Conservation (phyloP, 1,139 yeast genomes). For the Sugiyamaella grinbergsii region DNA sequence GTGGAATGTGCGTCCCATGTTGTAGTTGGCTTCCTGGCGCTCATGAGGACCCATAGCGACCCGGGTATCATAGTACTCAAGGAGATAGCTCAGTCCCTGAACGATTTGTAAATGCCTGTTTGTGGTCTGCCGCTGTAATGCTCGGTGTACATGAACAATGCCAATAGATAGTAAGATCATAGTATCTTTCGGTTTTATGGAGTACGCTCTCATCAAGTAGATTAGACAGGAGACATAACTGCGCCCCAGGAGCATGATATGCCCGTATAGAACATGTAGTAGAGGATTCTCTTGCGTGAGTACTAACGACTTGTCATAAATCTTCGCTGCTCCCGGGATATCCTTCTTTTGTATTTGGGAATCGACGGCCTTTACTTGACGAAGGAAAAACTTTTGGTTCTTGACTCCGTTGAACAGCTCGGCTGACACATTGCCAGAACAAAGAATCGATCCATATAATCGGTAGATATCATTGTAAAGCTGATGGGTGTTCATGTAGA, state of each 20-base stretch:
- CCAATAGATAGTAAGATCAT: slow-evolving; percentile 75
- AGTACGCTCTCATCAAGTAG: slow-evolving; percentile 56
- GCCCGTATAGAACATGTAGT: slow-evolving; percentile 74
- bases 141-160: slow-evolving; percentile 81
- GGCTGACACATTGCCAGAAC: slow-evolving; percentile 61
- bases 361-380: slow-evolving; percentile 89
- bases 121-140: slow-evolving; percentile 85
- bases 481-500: slow-evolving; percentile 65
- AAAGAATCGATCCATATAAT: slow-evolving; percentile 65
- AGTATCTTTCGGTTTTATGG: slow-evolving; percentile 63
- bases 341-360: slow-evolving; percentile 55
- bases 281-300: slow-evolving; percentile 59
- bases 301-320: slow-evolving; percentile 52
- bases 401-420: slow-evolving; percentile 71
- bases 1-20: slow-evolving; percentile 83
- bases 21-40: slow-evolving; percentile 77
- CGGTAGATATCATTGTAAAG: slow-evolving; percentile 71
- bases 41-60: slow-evolving; percentile 50
- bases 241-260: slow-evolving; percentile 76
- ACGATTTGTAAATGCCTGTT: slow-evolving; percentile 84
- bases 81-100: slow-evolving; percentile 78
- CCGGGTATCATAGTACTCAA: slow-evolving; percentile 64
- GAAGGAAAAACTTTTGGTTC: slow-evolving; percentile 83
- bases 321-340: slow-evolving; percentile 78
- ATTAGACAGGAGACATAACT: slow-evolving; percentile 78